Base-by-base conservation (phyloP, 331 rosid species). In the Telfairia occidentalis region DNA sequence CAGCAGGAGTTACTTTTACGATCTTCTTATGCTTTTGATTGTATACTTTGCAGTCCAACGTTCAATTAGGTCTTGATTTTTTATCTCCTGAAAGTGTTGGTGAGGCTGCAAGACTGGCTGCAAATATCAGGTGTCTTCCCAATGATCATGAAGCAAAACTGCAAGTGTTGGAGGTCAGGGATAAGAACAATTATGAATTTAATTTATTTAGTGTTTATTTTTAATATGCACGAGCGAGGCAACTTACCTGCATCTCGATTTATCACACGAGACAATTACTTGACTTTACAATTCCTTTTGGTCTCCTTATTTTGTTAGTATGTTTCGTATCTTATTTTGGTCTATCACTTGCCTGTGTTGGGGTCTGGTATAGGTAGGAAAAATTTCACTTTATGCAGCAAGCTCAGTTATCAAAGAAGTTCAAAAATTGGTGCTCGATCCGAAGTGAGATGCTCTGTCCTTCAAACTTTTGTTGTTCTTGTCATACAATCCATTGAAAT, bases 331-430 rank as follows among this genome's bases (percentile, higher is more conserved):
- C 73, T 42, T 42, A 67, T 42, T 13, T 13, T 15, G 52, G 35
- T 66, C 53, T 66, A 66, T 67, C 30, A 13, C 12, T 66, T 38
- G 49, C 73, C 73, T 65, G 32, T 67, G 19, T 63, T 77, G 54
- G 82, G 57, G 81, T 79, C 80, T 64, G 77, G 69, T 83, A 80
- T 90, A 95, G 98, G 96, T 90, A 9, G 96, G 96, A 71, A 95
- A 95, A 82, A 92, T 95, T 71, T 92, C 98, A 65, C 97, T 92
- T 19, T 95, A 95, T 80, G 96, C 98, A 0, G 98, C 98, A 19
- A 95, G 98, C 83, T 90, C 98, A 46, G 95, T 92, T 54, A 95
- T 95, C 77, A 95, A 90, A 84, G 98, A 95, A 87, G 87, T 95
- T 72, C 97, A 87, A 82, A 95, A 90, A 84, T 90, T 95, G 76